Conservation (phyloP, 805 yeast species). For the Candida andamanensis region DNA sequence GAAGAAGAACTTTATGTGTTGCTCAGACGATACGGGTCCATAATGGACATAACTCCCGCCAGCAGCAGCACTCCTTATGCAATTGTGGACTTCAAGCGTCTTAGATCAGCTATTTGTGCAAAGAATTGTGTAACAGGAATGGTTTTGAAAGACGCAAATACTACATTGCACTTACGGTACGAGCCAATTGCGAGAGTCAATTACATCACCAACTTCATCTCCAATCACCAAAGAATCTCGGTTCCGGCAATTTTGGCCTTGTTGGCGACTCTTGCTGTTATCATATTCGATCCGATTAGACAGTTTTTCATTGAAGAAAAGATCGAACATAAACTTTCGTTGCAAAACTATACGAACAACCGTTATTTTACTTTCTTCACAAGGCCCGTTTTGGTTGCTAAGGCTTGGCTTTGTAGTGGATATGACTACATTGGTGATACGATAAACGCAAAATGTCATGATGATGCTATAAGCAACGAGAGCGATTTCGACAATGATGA, state of each 20-base stretch:
- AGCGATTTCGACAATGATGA: constrained; percentile 10
- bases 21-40: constrained; percentile 83
- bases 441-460: constrained; percentile 8
- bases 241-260: constrained; percentile 77
- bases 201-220: constrained; percentile 50
- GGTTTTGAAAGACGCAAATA: constrained; percentile 49
- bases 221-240: constrained; percentile 76
- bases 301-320: constrained; percentile 71
- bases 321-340: constrained; percentile 54
- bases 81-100: constrained; percentile 47
- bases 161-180: constrained; percentile 66
- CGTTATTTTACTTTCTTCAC: constrained; percentile 21
- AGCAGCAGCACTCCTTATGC: constrained; percentile 40
- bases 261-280: constrained; percentile 74
- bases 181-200: constrained; percentile 51
- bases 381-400: constrained; percentile 22
- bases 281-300: constrained; percentile 90
- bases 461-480: constrained; percentile 13
- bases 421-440: constrained; percentile 34
- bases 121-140: constrained; percentile 87
- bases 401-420: constrained; percentile 24
- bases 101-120: constrained; percentile 75
- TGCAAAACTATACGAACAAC: constrained; percentile 42
- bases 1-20: constrained; percentile 79
- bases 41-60: constrained; percentile 62